A percentile compares a stretch with the other conserved stretches of the same genome.
Evolutionary conservation across 371 early-diverging fungal species (phyloP).

Genomic region (Mycotypha africana): DNA sequence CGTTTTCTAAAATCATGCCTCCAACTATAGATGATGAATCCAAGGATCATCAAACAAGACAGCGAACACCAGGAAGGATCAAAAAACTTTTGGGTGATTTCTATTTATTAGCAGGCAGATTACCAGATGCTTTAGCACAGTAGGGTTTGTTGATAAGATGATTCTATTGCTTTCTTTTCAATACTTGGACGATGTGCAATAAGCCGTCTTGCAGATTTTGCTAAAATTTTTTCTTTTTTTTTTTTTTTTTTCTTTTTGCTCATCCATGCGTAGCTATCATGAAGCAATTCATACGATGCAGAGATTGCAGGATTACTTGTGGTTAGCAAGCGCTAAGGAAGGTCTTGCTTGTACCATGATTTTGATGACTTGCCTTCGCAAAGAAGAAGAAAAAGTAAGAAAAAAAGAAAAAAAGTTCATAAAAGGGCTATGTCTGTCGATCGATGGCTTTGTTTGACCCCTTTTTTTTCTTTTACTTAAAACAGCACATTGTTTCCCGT

Average conservation of each 20-base stretch:
- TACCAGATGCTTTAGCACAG: slow-evolving; percentile 69
- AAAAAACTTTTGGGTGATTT: slow-evolving; percentile 77
- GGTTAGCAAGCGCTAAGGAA: slow-evolving; percentile 80
- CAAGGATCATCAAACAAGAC: too few relatives aligned
- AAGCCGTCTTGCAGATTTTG: too few relatives aligned
- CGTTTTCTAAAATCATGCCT: too few relatives aligned
- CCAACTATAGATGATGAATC: too few relatives aligned
- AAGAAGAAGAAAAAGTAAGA: not conserved
- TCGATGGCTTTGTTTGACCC: too few relatives aligned
- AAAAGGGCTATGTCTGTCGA: too few relatives aligned
- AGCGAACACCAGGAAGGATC: slow-evolving; percentile 68
- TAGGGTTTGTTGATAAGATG: slow-evolving; percentile 15
- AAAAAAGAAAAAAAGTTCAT: not conserved
- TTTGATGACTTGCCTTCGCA: too few relatives aligned
- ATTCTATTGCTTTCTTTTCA: too few relatives aligned
- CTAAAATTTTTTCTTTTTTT: too few relatives aligned
- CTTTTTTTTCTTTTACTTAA: too few relatives aligned
- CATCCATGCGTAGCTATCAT: slow-evolving; percentile 44
- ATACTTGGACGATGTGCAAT: too few relatives aligned
- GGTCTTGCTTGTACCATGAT: slow-evolving; percentile 61
- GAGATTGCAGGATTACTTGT: slow-evolving; percentile 62
- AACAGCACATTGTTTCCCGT: too few relatives aligned
- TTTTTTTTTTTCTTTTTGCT: slow-evolving; percentile 1
- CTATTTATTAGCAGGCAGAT: slow-evolving; percentile 70
- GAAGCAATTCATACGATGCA: slow-evolving; percentile 68